phyloP scores from a whole-genome alignment of 1,284 basidiomycete species.

The Coriolopsis trogii region DNA sequence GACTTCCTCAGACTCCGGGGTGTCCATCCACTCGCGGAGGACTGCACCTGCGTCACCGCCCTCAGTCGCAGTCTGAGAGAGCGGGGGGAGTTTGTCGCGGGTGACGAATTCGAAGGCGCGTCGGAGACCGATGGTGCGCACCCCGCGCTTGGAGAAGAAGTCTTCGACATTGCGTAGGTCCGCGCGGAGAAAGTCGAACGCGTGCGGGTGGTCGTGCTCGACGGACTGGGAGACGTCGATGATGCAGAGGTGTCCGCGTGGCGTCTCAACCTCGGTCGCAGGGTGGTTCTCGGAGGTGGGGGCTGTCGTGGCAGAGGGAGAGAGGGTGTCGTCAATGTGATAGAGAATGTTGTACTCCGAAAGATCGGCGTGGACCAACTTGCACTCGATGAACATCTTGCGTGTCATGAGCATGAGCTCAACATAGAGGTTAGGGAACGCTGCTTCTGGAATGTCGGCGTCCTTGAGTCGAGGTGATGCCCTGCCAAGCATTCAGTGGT shows the following conservation, averaged over 20 bases:
- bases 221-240: constrained; percentile 99
- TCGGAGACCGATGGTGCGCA: constrained; percentile 79
- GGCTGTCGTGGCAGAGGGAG: constrained; percentile 3
- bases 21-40: constrained; percentile 55
- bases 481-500: constrained; percentile 43
- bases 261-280: not conserved
- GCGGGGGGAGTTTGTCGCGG: constrained; percentile 49
- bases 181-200: constrained; percentile 93
- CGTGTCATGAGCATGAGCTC: constrained; percentile 85
- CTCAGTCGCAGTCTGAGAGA: too few relatives aligned
- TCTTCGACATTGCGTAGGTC: constrained; percentile 95
- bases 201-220: constrained; percentile 96
- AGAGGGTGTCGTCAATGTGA: constrained; percentile 49
- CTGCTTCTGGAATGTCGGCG: constrained; percentile 62
- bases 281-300: not conserved
- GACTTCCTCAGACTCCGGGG: constrained; percentile 33
- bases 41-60: constrained; percentile 41
- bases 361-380: constrained; percentile 96
- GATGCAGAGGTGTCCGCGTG: constrained; percentile 75
- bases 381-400: constrained; percentile 88
- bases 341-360: constrained; percentile 98
- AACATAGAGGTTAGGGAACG: constrained; percentile 69
- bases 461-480: constrained; percentile 93
- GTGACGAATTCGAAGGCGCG: constrained; percentile 90
- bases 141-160: constrained; percentile 83